phyloP scores from a whole-genome alignment of 140 eudicot genomes.

The Oenanthe javanica region DNA sequence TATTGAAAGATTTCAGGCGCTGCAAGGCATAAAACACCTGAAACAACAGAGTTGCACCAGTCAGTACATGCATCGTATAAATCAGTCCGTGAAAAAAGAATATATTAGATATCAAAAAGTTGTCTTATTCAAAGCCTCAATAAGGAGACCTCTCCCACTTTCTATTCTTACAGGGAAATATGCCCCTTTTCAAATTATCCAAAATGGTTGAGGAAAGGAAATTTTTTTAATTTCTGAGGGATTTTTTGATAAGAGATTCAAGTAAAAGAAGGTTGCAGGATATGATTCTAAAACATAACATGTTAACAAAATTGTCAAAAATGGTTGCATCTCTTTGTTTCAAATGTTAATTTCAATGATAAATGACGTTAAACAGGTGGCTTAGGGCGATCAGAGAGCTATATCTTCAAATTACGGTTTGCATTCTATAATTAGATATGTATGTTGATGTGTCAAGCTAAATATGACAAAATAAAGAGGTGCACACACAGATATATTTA shows the following conservation, averaged over 20 bases:
- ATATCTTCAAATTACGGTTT: neutral
- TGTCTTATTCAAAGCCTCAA: neutral
- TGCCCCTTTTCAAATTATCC: neutral
- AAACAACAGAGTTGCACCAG: neutral
- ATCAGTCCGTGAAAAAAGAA: neutral
- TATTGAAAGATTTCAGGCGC: neutral
- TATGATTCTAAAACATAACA: neutral
- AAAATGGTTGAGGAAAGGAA: neutral
- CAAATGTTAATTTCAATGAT: neutral
- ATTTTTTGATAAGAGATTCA: neutral
- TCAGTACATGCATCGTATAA: neutral
- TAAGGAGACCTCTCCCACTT: neutral
- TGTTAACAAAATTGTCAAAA: neutral
- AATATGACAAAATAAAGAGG: neutral
- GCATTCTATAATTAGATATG: neutral
- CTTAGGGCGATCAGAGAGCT: neutral
- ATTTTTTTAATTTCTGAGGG: neutral
- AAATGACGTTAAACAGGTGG: neutral
- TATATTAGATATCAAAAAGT: neutral
- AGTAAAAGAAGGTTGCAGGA: neutral
- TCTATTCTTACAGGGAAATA: neutral
- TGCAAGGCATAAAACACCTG: neutral
- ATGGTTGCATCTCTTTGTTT: slow-evolving; percentile 5
- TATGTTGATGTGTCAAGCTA: neutral
- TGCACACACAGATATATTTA: neutral